A percentile compares a stretch with the other conserved stretches of the same genome.
These are phyloP conservation scores for Fusarium sacchari DNA, from an alignment of 2,329 filamentous ascomycete genomes.

Conservation along the genomic window DNA sequence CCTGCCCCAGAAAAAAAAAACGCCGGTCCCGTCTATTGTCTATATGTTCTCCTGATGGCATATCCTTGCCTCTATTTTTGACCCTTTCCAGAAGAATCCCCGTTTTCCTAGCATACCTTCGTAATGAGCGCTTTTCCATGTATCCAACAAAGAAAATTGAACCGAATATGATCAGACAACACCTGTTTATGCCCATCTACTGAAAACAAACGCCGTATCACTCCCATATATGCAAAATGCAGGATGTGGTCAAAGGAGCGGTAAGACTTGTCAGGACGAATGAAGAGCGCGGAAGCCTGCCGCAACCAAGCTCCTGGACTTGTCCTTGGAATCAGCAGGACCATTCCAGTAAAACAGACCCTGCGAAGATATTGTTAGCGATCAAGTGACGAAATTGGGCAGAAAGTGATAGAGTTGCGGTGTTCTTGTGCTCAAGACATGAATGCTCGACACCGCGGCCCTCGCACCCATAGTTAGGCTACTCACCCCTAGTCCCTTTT, in stretches of 20 bases:
- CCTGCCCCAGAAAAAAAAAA: slow-evolving; percentile 24
- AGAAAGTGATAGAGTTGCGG: slow-evolving; percentile 16
- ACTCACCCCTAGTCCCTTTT: slow-evolving; percentile 73
- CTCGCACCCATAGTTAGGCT: slow-evolving; percentile 10
- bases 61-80: slow-evolving; percentile 24
- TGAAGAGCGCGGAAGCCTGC: slow-evolving; percentile 69
- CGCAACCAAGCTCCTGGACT: slow-evolving; percentile 66
- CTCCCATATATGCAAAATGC: slow-evolving; percentile 25
- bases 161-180: slow-evolving; percentile 8
- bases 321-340: slow-evolving; percentile 72
- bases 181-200: slow-evolving; percentile 33
- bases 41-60: slow-evolving; percentile 26
- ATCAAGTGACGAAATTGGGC: slow-evolving; percentile 1
- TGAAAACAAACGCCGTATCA: slow-evolving; percentile 34
- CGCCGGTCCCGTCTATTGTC: slow-evolving; percentile 41
- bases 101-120: slow-evolving; percentile 30
- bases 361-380: slow-evolving; percentile 50
- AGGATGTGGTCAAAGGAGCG: slow-evolving; percentile 16
- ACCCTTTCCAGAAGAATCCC: slow-evolving; percentile 26
- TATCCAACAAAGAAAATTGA: slow-evolving; percentile 4
- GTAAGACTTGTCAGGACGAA: slow-evolving; percentile 42
- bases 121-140: slow-evolving; percentile 8
- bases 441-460: slow-evolving; percentile 17
- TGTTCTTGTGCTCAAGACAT: slow-evolving; percentile 20
- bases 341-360: slow-evolving; percentile 86